Percentiles rank a stretch among this genome's conserved stretches.
Evolutionary conservation across 1,284 basidiomycete species (phyloP).

Genomic region (Ustilago vetiveriae): DNA sequence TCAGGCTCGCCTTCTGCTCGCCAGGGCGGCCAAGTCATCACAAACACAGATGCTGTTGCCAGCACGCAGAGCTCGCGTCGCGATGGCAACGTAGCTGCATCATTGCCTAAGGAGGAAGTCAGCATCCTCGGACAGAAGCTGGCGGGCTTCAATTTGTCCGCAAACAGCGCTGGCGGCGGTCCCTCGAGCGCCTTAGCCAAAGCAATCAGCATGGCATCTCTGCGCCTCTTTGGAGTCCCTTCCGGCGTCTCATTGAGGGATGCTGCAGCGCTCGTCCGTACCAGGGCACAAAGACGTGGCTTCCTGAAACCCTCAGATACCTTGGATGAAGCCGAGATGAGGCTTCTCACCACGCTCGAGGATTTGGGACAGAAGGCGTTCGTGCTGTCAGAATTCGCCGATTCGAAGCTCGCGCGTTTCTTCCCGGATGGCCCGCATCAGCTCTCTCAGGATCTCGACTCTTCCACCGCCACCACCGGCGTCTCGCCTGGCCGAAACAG

Average conservation of each 20-base stretch:
- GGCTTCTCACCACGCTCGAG: slow-evolving; percentile 79
- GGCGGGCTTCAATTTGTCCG: slow-evolving; percentile 21
- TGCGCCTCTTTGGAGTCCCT: slow-evolving; percentile 82
- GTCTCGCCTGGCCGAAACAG: slow-evolving; percentile 28
- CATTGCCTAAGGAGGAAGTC: slow-evolving; percentile 30
- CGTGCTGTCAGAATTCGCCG: slow-evolving; percentile 89
- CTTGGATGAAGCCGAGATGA: slow-evolving; percentile 73
- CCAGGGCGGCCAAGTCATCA: slow-evolving; percentile 31
- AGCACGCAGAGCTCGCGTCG: slow-evolving; percentile 26
- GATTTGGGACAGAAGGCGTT: slow-evolving; percentile 94
- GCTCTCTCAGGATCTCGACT: slow-evolving; percentile 31
- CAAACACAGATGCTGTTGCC: slow-evolving; percentile 27
- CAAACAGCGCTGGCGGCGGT: slow-evolving; percentile 6
- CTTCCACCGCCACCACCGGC: slow-evolving; percentile 25
- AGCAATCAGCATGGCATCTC: slow-evolving; percentile 86
- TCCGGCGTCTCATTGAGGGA: slow-evolving; percentile 65
- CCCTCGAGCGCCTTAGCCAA: slow-evolving; percentile 72
- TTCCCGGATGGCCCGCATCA: slow-evolving; percentile 71
- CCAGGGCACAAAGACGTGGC: slow-evolving; percentile 58
- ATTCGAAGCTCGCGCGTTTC: slow-evolving; percentile 82
- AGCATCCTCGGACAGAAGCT: slow-evolving; percentile 42
- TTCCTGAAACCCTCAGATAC: slow-evolving; percentile 38
- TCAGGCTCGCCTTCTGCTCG: slow-evolving; percentile 46
- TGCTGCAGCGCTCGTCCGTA: slow-evolving; percentile 57
- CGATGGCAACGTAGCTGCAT: slow-evolving; percentile 14